Evolutionary conservation across 2,329 filamentous ascomycete genomes (phyloP).

Genomic region (Aspergillus hiratsukae): DNA sequence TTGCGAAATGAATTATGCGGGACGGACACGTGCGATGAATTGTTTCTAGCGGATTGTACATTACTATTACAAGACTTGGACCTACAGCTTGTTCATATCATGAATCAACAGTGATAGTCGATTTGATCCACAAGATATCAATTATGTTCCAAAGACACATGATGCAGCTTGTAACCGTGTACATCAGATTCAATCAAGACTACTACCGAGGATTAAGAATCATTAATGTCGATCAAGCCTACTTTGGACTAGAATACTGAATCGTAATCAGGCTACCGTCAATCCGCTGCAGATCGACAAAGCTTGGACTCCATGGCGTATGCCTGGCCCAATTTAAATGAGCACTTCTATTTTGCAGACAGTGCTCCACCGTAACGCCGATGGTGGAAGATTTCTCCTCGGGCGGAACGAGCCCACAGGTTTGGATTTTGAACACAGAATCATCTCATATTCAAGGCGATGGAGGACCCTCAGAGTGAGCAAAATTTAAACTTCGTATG

Average conservation of each 20-base stretch:
- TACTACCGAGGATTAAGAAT: background rate
- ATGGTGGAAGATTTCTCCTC: background rate
- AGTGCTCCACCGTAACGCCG: background rate
- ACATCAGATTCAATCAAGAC: background rate
- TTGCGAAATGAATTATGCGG: background rate
- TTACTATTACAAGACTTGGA: background rate
- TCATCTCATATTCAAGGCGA: background rate
- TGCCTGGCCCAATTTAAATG: background rate
- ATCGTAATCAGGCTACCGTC: background rate
- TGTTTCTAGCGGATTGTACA: background rate
- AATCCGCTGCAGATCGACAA: background rate
- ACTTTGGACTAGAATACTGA: background rate
- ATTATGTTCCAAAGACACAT: background rate
- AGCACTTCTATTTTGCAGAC: background rate
- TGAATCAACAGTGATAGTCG: background rate
- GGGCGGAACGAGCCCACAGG: too few relatives aligned
- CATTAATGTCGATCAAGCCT: background rate
- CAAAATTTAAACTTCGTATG: background rate
- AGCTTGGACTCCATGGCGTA: background rate
- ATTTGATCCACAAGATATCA: background rate
- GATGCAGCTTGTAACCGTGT: background rate
- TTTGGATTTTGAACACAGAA: background rate
- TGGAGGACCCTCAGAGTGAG: background rate
- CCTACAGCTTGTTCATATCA: background rate
- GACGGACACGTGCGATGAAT: slow-evolving; percentile 3